phyloP scores from a whole-genome alignment of 148 eudicot species.

The Gaultheria prostrata region DNA sequence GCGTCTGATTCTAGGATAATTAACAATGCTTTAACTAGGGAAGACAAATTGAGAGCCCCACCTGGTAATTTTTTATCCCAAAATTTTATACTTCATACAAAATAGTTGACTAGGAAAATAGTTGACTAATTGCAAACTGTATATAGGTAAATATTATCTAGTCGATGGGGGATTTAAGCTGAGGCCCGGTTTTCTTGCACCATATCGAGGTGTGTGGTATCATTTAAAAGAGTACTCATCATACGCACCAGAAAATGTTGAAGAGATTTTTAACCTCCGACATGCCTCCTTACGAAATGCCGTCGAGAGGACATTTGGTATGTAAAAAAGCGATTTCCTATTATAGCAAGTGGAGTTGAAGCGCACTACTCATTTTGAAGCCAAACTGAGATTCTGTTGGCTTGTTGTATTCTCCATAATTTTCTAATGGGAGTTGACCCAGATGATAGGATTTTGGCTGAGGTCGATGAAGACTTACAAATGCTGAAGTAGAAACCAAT shows the following conservation, averaged over 20 bases:
- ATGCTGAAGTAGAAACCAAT: not conserved
- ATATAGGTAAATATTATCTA: too few species aligned
- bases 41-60: not conserved
- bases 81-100: too few species aligned
- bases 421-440: slow-evolving; percentile 7
- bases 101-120: too few species aligned
- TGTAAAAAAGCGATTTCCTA: slow-evolving; percentile 5
- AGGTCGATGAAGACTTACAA: slow-evolving; percentile 8
- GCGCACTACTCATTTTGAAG: not conserved
- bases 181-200: too few species aligned
- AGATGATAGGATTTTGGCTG: not conserved
- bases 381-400: not conserved
- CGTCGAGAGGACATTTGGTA: not conserved
- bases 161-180: too few species aligned
- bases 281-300: not conserved
- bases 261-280: slow-evolving; percentile 5
- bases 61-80: too few species aligned
- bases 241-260: too few species aligned
- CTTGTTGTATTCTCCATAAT: slow-evolving; percentile 15
- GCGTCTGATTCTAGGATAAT: not conserved
- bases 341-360: not conserved
- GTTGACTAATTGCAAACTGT: too few species aligned
- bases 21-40: not conserved
- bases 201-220: too few species aligned
- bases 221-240: too few species aligned